Evolutionary conservation across 2,329 filamentous ascomycete species (phyloP).

Genomic region (Clonostachys chloroleuca): DNA sequence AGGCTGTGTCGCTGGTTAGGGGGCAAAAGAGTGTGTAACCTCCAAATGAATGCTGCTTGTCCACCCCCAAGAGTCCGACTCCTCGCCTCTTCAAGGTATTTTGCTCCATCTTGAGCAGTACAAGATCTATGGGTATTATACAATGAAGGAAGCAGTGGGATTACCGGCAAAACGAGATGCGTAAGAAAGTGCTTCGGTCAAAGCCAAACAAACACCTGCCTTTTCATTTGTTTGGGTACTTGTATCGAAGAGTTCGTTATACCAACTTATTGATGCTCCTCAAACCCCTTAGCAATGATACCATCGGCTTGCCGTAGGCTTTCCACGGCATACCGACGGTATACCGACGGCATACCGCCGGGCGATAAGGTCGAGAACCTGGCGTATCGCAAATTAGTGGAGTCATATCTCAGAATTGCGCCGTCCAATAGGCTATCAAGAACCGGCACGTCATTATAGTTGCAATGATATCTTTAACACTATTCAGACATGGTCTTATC

Average conservation of each 20-base stretch:
- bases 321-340: not conserved
- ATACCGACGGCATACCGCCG: not conserved
- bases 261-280: too few relatives aligned
- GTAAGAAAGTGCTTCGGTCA: too few relatives aligned
- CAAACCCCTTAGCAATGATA: not conserved
- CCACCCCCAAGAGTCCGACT: slow-evolving; percentile 17
- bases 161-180: too few relatives aligned
- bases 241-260: too few relatives aligned
- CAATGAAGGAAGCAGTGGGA: too few relatives aligned
- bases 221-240: too few relatives aligned
- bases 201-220: too few relatives aligned
- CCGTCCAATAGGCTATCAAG: slow-evolving; percentile 5
- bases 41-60: slow-evolving; percentile 13
- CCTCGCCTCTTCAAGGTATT: slow-evolving; percentile 19
- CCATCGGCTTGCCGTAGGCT: slow-evolving; percentile 14
- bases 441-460: slow-evolving; percentile 16
- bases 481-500: not conserved
- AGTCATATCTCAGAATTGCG: not conserved
- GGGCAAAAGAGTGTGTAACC: slow-evolving; percentile 21
- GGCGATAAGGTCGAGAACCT: too few relatives aligned
- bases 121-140: too few relatives aligned
- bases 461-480: slow-evolving; percentile 12
- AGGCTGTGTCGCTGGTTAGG: slow-evolving; percentile 14
- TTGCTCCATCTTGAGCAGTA: slow-evolving; percentile 13
- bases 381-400: too few relatives aligned